Conservation (phyloP, 257 asterid species). For the Capsicum chinense region DNA sequence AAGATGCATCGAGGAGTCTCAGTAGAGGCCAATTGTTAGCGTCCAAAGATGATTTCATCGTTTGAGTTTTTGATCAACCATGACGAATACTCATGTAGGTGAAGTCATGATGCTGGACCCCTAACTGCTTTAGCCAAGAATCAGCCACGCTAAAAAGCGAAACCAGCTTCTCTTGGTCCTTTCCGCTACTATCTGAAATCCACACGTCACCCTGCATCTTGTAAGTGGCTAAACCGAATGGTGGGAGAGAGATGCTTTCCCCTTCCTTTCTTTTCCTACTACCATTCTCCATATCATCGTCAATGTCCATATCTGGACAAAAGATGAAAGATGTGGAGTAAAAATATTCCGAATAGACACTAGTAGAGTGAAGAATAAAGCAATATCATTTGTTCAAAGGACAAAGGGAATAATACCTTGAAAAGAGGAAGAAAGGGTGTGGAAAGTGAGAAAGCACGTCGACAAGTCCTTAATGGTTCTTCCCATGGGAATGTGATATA, state of each 20-base stretch:
- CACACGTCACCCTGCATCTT: conserved; percentile 62
- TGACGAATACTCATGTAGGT: conserved; percentile 75
- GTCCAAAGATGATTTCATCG: conserved; percentile 22
- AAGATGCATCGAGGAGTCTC: not conserved
- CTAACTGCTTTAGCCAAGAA: conserved; percentile 92
- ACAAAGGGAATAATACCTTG: conserved; percentile 43
- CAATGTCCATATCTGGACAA: conserved; percentile 50
- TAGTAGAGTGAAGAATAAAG: conserved; percentile 19
- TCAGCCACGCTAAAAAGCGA: conserved; percentile 85
- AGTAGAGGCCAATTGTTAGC: not conserved
- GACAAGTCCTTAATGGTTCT: conserved; percentile 56
- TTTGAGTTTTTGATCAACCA: conserved; percentile 42
- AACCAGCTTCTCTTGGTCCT: conserved; percentile 58
- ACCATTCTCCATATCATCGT: conserved; percentile 35
- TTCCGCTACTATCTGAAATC: conserved; percentile 48
- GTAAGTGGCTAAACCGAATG: conserved; percentile 60
- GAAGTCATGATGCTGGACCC: conserved; percentile 93
- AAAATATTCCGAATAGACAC: conserved; percentile 16
- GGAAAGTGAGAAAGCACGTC: conserved; percentile 58
- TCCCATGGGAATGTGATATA: conserved; percentile 61
- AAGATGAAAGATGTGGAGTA: conserved; percentile 5
- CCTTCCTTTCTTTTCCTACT: conserved; percentile 45
- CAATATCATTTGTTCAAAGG: not conserved
- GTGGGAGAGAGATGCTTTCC: conserved; percentile 49
- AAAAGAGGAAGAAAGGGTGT: conserved; percentile 61